phyloP scores from a whole-genome alignment of 306 rosid genomes.

The Macrotyloma uniflorum region DNA sequence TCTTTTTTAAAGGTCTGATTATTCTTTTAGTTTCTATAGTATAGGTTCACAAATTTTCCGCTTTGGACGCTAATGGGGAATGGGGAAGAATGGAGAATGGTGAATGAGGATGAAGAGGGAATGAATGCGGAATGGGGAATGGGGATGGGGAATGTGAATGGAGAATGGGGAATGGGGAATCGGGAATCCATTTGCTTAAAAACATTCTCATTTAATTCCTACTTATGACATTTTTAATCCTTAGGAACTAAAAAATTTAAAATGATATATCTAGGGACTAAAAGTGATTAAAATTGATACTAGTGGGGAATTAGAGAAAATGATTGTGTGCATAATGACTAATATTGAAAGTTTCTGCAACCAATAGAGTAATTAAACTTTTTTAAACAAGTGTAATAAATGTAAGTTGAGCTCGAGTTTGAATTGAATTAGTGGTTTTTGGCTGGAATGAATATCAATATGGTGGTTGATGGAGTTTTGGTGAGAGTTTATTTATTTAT shows the following conservation, averaged over 20 bases:
- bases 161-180: too few relatives aligned
- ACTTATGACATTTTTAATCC: background rate
- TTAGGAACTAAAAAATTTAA: background rate
- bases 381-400: background rate
- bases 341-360: too few relatives aligned
- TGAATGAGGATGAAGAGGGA: too few relatives aligned
- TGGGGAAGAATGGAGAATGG: too few relatives aligned
- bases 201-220: background rate
- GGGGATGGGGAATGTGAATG: too few relatives aligned
- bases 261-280: background rate
- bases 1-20: background rate
- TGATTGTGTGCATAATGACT: too few relatives aligned
- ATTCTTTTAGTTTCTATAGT: too few relatives aligned
- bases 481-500: conserved; percentile 6
- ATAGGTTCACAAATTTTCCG: background rate
- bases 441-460: background rate
- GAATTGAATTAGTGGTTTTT: background rate
- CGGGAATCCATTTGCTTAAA: background rate
- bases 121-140: too few relatives aligned
- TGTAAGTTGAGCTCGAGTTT: conserved; percentile 13
- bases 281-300: background rate
- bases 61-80: too few relatives aligned
- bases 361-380: background rate
- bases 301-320: too few relatives aligned
- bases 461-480: conserved; percentile 37